These are phyloP conservation scores for Carex pumila DNA, from an alignment of 176 grass and related monocot genomes.

Conservation along the genomic window DNA sequence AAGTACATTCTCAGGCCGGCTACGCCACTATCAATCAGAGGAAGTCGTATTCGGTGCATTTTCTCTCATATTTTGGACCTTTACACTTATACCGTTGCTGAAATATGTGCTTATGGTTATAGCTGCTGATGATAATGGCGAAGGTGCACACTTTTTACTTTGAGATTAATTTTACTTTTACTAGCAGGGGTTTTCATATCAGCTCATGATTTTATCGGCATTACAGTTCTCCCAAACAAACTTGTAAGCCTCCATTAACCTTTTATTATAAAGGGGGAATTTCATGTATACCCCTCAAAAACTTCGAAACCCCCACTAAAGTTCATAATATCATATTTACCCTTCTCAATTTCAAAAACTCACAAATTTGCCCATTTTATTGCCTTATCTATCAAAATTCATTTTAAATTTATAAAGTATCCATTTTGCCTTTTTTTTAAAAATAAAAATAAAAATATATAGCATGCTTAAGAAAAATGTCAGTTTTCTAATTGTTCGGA, in stretches of 20 bases:
- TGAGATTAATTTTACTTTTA: neutral
- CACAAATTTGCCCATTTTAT: no score
- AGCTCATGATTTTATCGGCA: neutral
- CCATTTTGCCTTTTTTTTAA: no score
- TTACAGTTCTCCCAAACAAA: neutral
- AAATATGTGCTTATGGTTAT: slow-evolving; percentile 83
- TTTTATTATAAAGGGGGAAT: neutral
- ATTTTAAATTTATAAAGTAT: no score
- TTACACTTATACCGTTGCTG: slow-evolving; percentile 87
- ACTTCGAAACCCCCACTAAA: no score
- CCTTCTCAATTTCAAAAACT: no score
- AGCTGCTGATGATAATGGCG: slow-evolving; percentile 75
- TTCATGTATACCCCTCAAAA: no score
- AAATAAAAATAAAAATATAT: no score
- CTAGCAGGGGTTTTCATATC: neutral
- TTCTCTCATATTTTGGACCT: slow-evolving; percentile 95
- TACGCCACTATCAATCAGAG: slow-evolving; percentile 50
- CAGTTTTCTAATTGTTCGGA: no score
- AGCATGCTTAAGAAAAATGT: no score
- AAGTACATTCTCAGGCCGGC: slow-evolving; percentile 62
- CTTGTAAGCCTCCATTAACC: neutral
- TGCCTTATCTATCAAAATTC: no score
- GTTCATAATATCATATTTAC: no score
- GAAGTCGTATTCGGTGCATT: slow-evolving; percentile 69
- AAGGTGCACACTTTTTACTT: slow-evolving; percentile 38